Conservation (phyloP, 352 stramenopile species). For the Phytopythium kandeliae region DNA sequence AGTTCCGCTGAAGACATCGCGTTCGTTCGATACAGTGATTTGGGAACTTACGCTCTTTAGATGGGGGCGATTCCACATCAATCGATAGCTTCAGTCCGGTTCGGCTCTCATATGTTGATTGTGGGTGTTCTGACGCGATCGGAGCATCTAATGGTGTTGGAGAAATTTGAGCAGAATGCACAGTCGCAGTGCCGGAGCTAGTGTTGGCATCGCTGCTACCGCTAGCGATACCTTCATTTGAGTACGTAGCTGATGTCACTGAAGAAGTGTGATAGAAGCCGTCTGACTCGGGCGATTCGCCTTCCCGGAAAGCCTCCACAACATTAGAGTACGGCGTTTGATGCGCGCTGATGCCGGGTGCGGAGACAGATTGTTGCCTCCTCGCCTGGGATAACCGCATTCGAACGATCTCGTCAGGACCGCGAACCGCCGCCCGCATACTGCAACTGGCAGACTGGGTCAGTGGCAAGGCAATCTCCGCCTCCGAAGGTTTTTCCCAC, state of each 20-base stretch:
- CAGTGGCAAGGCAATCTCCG: not conserved
- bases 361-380: conserved; percentile 21
- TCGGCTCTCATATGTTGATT: conserved; percentile 42
- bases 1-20: not conserved
- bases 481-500: conserved; percentile 52
- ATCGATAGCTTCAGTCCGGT: conserved; percentile 50
- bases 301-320: not conserved
- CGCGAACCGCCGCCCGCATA: conserved; percentile 5
- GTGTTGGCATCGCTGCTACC: too few relatives aligned
- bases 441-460: too few relatives aligned
- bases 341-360: not conserved
- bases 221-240: not conserved
- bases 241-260: too few relatives aligned
- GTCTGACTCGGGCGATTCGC: not conserved
- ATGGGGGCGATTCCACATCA: conserved; percentile 31
- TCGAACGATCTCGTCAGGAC: conserved; percentile 39
- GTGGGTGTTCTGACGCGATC: not conserved
- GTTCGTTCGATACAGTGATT: too few relatives aligned
- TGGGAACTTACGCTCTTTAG: conserved; percentile 32
- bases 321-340: not conserved
- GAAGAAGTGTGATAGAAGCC: not conserved
- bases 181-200: too few relatives aligned
- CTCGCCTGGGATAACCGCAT: conserved; percentile 36
- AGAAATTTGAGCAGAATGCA: too few relatives aligned
- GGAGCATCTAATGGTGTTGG: too few relatives aligned